Evolutionary conservation across 352 stramenopile species (phyloP).

Genomic region (Globisporangium viniferum): DNA sequence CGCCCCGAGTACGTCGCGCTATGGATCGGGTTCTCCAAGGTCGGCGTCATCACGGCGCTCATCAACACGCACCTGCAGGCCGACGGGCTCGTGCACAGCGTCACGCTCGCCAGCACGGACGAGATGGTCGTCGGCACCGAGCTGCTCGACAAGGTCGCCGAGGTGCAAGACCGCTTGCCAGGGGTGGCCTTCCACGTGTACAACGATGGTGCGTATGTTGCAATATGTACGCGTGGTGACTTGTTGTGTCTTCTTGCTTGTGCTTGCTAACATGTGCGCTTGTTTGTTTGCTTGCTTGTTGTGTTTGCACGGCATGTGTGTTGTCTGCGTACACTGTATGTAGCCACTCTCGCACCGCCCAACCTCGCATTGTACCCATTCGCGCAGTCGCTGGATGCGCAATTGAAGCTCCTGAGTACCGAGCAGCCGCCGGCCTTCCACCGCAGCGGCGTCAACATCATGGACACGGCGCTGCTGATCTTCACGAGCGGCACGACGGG

Average conservation of each 20-base stretch:
- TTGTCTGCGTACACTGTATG: neutral
- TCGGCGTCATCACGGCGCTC: slow-evolving; percentile 75
- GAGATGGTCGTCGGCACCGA: slow-evolving; percentile 68
- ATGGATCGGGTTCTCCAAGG: slow-evolving; percentile 82
- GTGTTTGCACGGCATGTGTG: neutral
- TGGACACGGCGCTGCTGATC: slow-evolving; percentile 66
- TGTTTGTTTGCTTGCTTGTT: neutral
- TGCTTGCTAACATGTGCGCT: neutral
- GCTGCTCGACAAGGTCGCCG: slow-evolving; percentile 38
- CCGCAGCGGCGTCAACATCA: slow-evolving; percentile 35
- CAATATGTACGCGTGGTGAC: neutral
- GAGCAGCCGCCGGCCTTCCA: slow-evolving; percentile 23
- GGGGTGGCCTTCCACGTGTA: slow-evolving; percentile 50
- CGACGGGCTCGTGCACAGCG: slow-evolving; percentile 66
- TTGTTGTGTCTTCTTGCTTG: neutral
- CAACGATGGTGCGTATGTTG: slow-evolving; percentile 32
- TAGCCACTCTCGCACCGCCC: slow-evolving; percentile 20
- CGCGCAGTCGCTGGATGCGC: slow-evolving; percentile 40
- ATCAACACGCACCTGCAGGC: slow-evolving; percentile 78
- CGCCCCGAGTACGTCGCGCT: slow-evolving; percentile 73
- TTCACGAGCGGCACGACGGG: slow-evolving; percentile 85
- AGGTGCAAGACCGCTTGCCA: slow-evolving; percentile 28
- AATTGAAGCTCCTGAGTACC: slow-evolving; percentile 27
- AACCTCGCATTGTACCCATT: slow-evolving; percentile 21
- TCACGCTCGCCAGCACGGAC: slow-evolving; percentile 52